Base-by-base conservation (phyloP, 257 asterid genomes). In the Nicotiana paniculata region DNA sequence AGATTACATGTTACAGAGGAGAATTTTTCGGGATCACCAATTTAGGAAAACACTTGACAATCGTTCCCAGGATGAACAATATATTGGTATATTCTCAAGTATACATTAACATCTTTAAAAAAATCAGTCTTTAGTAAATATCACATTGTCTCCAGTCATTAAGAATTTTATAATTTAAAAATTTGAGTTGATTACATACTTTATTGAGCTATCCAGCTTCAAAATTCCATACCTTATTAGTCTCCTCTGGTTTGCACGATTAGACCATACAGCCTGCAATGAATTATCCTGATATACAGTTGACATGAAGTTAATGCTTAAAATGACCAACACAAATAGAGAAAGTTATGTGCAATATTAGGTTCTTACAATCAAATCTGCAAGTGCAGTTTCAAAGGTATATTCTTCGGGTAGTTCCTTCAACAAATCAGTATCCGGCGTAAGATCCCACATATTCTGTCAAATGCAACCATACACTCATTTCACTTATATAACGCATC, bases 391-490 rank as follows among this genome's bases (percentile, higher is more conserved):
- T 88, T 88, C 93, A 35, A 88, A 89, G 1, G 93, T 86, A 76
- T 91, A 91, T 10, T 91, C 97, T 62, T 85, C 89, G 0, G 96
- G 96, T 53, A 94, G 89, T 88, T 94, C 97, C 85, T 66, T 90
- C 33, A 92, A 82, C 59, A 94, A 82, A 24, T 94, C 96, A 1
- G 95, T 90, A 80, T 88, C 92, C 0, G 97, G 97, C 4, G 97
- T 92, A 16, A 94, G 90, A 82, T 94, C 96, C 98, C 98, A 94
- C 98, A 92, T 94, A 81, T 89, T 93, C 97, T 94, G 82, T 78
- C 79, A 59, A 83, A 39, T 57, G 83, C 48, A 66, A 82, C n/a
- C 80, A 32, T 53, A 11, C 51, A 87, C 30, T 39, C 32, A 46
- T 26, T 59, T 54, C 53, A 65, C 77, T 67, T 11, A 18, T 6